Base-by-base conservation (phyloP, 1,284 basidiomycete genomes). In the Meira miltonrushii region DNA sequence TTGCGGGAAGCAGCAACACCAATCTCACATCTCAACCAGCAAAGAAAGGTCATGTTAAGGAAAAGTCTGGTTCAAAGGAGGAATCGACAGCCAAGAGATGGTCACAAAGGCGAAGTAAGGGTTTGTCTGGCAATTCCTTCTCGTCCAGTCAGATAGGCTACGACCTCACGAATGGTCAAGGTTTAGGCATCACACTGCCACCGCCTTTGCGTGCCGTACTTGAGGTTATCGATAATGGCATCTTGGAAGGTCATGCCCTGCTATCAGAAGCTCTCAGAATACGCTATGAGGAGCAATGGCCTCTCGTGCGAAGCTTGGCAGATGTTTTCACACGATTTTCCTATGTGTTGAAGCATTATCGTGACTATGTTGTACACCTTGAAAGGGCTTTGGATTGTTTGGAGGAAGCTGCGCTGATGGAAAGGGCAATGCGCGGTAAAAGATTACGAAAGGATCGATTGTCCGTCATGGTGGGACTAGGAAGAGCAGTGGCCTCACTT, bases 401-500 rank as follows among this genome's bases (percentile, higher is more conserved):
- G 4, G 72, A 74, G 40, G 72, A 72, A 55, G 72, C 72, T 7
- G 64, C 64, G 3, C 59, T 74, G 38, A 74, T 74, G 71, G 71
- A 70, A 39, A 58, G 69, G 23, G 72, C 72, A 0, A 67, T 72
- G 41, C 54, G 72, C 2, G 72, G 72, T 44, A 74, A 74, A 55
- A 54, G 57, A n/a, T 61, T 72, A 39, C 65, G 65, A 52, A 65
- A 65, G 47, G 72, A 74, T 46, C 61, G 65, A 6, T 65, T 72
- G 56, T 67, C 69, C 49, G 60, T 68, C 44, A 74, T 68, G 0
- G 70, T 74, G n/a, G 68, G 65, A 1, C 60, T 72, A 1, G 71
- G 71, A 3, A 58, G 71, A 12, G 72, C 71, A 0, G 59, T 83
- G 2, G 69, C 70, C 13, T 53, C 70, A 5, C 62, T 95, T 13